Conservation (phyloP, 805 yeast species). For the Candida insectalens region DNA sequence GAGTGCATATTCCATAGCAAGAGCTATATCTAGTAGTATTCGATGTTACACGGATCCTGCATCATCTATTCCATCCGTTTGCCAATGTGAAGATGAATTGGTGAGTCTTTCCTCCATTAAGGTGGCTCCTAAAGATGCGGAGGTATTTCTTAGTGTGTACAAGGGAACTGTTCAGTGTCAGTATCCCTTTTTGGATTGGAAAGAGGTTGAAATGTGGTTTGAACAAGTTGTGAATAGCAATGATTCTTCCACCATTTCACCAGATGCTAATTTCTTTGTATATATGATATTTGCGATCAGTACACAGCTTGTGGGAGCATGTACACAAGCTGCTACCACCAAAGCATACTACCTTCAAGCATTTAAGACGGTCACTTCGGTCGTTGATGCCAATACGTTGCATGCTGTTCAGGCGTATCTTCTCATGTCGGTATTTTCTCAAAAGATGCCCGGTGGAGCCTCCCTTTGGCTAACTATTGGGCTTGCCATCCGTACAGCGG, state of each 20-base stretch:
- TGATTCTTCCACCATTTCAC: too few relatives aligned
- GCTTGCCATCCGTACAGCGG: slow-evolving; percentile 23
- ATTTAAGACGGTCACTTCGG: slow-evolving; percentile 15
- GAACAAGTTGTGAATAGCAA: slow-evolving; percentile 14
- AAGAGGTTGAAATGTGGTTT: slow-evolving; percentile 12
- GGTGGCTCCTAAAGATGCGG: slow-evolving; percentile 5
- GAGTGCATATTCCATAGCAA: slow-evolving; percentile 24
- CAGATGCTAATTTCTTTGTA: slow-evolving; percentile 17
- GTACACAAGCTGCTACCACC: slow-evolving; percentile 11
- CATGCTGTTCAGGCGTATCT: slow-evolving; percentile 25
- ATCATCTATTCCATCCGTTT: too few relatives aligned
- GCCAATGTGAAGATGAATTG: too few relatives aligned
- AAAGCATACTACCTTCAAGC: slow-evolving; percentile 23
- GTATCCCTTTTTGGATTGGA: slow-evolving; percentile 27
- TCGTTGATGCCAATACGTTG: slow-evolving; percentile 17
- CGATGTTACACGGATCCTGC: slow-evolving; percentile 1
- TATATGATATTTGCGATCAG: slow-evolving; percentile 26
- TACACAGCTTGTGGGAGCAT: slow-evolving; percentile 13
- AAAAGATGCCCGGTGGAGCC: slow-evolving; percentile 25
- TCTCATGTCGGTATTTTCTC: slow-evolving; percentile 23
- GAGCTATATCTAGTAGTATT: slow-evolving; percentile 18
- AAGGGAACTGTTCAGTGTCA: slow-evolving; percentile 24
- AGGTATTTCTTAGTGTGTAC: slow-evolving; percentile 14
- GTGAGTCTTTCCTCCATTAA: not conserved
- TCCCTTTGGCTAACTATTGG: slow-evolving; percentile 25